Base-by-base conservation (phyloP, 495 filamentous ascomycete genomes). In the Penicillium flavigenum region DNA sequence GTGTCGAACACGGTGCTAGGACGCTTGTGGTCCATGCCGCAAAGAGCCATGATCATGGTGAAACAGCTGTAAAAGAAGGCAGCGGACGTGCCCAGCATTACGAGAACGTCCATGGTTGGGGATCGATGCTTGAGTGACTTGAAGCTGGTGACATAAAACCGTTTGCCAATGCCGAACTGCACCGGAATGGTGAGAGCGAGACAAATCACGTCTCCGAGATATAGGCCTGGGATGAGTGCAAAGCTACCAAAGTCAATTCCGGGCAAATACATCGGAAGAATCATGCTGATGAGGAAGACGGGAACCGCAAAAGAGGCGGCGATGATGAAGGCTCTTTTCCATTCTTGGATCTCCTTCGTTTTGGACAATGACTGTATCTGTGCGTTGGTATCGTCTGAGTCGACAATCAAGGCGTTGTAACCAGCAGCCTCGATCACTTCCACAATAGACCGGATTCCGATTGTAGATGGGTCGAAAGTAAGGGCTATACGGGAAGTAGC, bases 51-150 rank as follows among this genome's bases (percentile, higher is more conserved):
- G 12, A 85, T 14, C 92, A 99, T 98, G 11, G 91, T 88, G 42
- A 88, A 85, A 60, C 90, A 73, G 68, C 93, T 97, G 75, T 97
- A 99, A 71, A 98, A 96, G 78, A 97, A 98, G 3, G 94, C 94
- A n/a, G 92, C 88, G 0, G 91, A 96, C 17, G 95, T 99, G 11
- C 94, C 94, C 5, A 98, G 72, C 48, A 95, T 89, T 38, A 99
- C 91, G 5, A 99, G 79, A 2, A 99, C 93, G 65, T 99, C 94
- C 94, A 99, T 99, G 1, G 94, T 98, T 2, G 94, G 92, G 2
- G 90, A 88, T 10, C 86, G 81, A 68, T 99, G 95, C 63, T 86
- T 88, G 47, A 99, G 69, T 1, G 91, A 95, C 65, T 91, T 96
- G 68, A 79, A 97, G n/a, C 92, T 92, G 17, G 88, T 90, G 38